Evolutionary conservation across 345 rosid species (phyloP).

Genomic region (Salix arbutifolia): DNA sequence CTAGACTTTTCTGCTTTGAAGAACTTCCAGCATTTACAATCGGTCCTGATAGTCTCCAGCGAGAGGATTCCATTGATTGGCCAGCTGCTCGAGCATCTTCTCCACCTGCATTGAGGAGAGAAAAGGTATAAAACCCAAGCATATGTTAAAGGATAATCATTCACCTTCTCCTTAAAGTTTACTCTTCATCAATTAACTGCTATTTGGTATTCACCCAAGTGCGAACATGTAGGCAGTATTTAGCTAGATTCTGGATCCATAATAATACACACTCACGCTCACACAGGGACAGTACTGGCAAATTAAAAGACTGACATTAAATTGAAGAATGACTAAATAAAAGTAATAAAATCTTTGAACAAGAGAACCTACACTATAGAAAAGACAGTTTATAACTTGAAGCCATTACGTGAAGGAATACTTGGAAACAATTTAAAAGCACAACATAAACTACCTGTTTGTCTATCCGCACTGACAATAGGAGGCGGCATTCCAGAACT

Average conservation of each 20-base stretch:
- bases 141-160: background rate
- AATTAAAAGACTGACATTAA: background rate
- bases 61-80: slow-evolving; percentile 61
- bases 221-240: background rate
- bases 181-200: background rate
- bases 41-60: slow-evolving; percentile 68
- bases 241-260: background rate
- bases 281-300: background rate
- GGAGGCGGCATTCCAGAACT: slow-evolving; percentile 66
- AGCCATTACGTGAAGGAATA: background rate
- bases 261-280: background rate
- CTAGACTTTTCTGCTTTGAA: slow-evolving; percentile 64
- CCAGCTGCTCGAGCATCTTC: slow-evolving; percentile 44
- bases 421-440: background rate
- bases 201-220: background rate
- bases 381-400: background rate
- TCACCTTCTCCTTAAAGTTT: background rate
- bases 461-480: slow-evolving; percentile 56
- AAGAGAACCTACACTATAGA: background rate
- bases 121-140: background rate
- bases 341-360: background rate
- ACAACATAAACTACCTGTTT: slow-evolving; percentile 37
- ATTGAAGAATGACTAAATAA: background rate
- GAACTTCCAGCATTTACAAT: slow-evolving; percentile 49
- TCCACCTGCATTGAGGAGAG: slow-evolving; percentile 26